phyloP scores from a whole-genome alignment of 1,284 basidiomycete genomes.

The Rhodotorula sp. region DNA sequence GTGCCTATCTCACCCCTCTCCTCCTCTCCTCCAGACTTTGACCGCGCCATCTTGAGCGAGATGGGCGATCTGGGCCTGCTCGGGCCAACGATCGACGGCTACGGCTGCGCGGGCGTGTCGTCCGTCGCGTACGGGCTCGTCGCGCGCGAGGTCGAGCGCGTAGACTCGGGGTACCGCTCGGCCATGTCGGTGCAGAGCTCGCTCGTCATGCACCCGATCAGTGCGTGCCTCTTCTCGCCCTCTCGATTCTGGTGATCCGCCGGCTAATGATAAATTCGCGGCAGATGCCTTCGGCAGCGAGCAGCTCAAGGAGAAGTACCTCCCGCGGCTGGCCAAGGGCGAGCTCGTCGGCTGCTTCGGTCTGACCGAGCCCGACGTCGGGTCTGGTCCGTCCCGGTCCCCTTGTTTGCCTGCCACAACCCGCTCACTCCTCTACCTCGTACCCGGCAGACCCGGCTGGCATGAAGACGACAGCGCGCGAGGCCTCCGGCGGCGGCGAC shows the following conservation, averaged over 20 bases:
- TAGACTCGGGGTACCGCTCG: slow-evolving; percentile 94
- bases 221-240: slow-evolving; percentile 15
- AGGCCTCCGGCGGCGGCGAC: slow-evolving; percentile 69
- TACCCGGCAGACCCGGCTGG: slow-evolving; percentile 54
- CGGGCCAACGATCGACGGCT: slow-evolving; percentile 88
- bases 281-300: slow-evolving; percentile 80
- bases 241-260: background rate
- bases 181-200: slow-evolving; percentile 96
- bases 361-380: slow-evolving; percentile 94
- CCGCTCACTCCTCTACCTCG: background rate
- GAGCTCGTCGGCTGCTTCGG: slow-evolving; percentile 92
- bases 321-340: slow-evolving; percentile 82
- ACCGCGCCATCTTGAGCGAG: slow-evolving; percentile 74
- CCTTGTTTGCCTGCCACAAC: no score
- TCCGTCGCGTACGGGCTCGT: slow-evolving; percentile 80
- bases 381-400: slow-evolving; percentile 49
- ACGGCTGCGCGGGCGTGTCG: slow-evolving; percentile 81
- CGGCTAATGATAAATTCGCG: background rate
- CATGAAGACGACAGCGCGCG: slow-evolving; percentile 91
- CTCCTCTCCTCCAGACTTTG: slow-evolving; percentile 62
- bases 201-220: slow-evolving; percentile 96
- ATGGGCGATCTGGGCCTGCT: slow-evolving; percentile 92
- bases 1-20: background rate
- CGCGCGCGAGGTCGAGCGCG: slow-evolving; percentile 86
- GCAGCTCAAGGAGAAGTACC: slow-evolving; percentile 85